These are phyloP conservation scores for Didymella lethalis DNA, from an alignment of 2,329 filamentous ascomycete species.

Conservation along the genomic window DNA sequence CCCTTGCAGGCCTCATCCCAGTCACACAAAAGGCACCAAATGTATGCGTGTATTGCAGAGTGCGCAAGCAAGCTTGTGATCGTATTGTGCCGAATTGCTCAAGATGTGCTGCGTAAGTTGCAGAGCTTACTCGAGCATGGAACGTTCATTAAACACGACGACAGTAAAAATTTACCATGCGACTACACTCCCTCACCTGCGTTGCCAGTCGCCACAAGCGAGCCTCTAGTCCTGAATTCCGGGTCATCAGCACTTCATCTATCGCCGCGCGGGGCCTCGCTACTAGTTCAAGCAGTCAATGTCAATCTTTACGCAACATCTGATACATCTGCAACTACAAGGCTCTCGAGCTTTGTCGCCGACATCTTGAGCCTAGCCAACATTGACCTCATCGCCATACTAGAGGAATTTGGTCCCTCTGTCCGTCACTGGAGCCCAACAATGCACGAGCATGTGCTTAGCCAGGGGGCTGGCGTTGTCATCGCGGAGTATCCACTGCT, in stretches of 20 bases:
- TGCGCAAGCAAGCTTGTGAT: not conserved
- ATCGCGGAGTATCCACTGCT: not conserved
- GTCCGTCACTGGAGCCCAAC: not conserved
- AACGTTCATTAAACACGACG: not conserved
- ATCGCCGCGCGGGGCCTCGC: not conserved
- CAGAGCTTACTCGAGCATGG: not conserved
- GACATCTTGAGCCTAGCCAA: not conserved
- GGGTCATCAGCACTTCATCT: not conserved
- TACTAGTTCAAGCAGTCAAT: not conserved
- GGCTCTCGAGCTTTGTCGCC: not conserved
- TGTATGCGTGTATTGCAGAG: not conserved
- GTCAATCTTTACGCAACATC: not conserved
- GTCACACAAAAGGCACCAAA: not conserved
- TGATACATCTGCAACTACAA: not conserved
- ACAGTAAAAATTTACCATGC: not conserved
- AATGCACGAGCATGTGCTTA: not conserved
- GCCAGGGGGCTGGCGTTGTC: not conserved
- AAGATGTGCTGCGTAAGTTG: constrained; percentile 2
- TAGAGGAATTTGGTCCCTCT: not conserved
- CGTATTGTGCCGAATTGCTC: not conserved
- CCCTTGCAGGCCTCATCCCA: not conserved
- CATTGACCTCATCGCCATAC: not conserved
- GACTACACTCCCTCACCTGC: not conserved
- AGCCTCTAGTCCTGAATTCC: not conserved
- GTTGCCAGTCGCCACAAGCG: not conserved